A percentile compares a stretch with the other conserved stretches of the same genome.
Evolutionary conservation across 192 early-diverging fungal genomes (phyloP).

Genomic region (Kickxella alabastrina): DNA sequence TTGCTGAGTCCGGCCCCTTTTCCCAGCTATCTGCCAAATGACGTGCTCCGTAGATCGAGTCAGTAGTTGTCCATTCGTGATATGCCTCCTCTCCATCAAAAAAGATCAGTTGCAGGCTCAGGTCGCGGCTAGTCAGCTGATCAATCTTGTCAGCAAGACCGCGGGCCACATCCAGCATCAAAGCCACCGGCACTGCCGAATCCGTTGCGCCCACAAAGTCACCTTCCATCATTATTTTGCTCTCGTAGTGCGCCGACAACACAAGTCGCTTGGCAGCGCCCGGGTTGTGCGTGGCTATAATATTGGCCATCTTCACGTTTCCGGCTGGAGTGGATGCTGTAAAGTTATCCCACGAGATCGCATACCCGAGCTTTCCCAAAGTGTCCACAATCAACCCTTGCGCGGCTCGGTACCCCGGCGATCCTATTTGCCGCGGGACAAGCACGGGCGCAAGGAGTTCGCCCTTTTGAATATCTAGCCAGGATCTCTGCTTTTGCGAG

Average conservation of each 20-base stretch:
- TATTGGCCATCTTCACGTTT: slow-evolving; percentile 71
- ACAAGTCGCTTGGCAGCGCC: slow-evolving; percentile 67
- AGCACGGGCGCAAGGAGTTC: slow-evolving; percentile 64
- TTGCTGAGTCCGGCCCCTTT: slow-evolving; percentile 38
- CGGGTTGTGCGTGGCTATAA: slow-evolving; percentile 86
- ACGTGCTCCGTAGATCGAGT: slow-evolving; percentile 88
- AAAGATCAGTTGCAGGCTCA: slow-evolving; percentile 86
- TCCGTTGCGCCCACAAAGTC: slow-evolving; percentile 87
- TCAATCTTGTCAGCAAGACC: slow-evolving; percentile 63
- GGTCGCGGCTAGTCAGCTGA: slow-evolving; percentile 36
- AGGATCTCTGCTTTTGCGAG: slow-evolving; percentile 15
- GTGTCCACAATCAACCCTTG: slow-evolving; percentile 66
- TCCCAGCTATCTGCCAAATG: slow-evolving; percentile 85
- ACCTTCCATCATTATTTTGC: slow-evolving; percentile 66
- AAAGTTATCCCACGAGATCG: slow-evolving; percentile 79
- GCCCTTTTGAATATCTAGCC: slow-evolving; percentile 51
- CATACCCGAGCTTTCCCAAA: slow-evolving; percentile 68
- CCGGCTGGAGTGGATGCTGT: slow-evolving; percentile 74
- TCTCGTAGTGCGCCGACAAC: slow-evolving; percentile 91
- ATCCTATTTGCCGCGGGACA: slow-evolving; percentile 75
- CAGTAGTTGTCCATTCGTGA: slow-evolving; percentile 62
- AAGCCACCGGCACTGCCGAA: slow-evolving; percentile 85
- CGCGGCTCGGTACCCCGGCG: slow-evolving; percentile 63
- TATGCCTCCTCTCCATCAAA: slow-evolving; percentile 98
- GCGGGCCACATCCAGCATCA: slow-evolving; percentile 79